Conservation (phyloP, 2,329 filamentous ascomycete genomes). For the Stemphylium vesicarium region DNA sequence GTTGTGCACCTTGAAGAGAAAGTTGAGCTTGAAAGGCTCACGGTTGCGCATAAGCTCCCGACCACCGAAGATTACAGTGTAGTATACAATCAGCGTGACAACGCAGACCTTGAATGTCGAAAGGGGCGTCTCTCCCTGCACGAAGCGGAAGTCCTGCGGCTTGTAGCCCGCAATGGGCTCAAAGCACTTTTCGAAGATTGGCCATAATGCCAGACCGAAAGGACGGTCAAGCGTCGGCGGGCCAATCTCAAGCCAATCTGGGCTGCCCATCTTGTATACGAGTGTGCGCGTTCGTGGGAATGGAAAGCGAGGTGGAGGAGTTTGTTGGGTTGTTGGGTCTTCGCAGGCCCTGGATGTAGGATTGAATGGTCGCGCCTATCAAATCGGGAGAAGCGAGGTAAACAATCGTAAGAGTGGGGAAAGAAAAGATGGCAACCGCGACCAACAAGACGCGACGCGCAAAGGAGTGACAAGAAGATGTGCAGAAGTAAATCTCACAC, state of each 20-base stretch:
- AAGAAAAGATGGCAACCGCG: slow-evolving; percentile 27
- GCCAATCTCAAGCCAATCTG: slow-evolving; percentile 60
- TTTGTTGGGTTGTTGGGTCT: slow-evolving; percentile 7
- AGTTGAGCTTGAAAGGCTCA: slow-evolving; percentile 83
- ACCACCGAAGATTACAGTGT: slow-evolving; percentile 90
- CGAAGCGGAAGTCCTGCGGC: slow-evolving; percentile 84
- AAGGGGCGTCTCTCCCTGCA: slow-evolving; percentile 81
- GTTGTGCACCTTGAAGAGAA: slow-evolving; percentile 95
- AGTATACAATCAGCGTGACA: slow-evolving; percentile 85
- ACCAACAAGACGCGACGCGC: slow-evolving; percentile 18
- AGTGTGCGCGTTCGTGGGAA: not conserved
- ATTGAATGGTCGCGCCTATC: slow-evolving; percentile 17
- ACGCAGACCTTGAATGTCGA: slow-evolving; percentile 85
- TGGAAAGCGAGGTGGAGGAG: not conserved
- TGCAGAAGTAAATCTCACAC: slow-evolving; percentile 28
- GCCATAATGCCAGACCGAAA: slow-evolving; percentile 91
- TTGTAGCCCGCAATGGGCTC: slow-evolving; percentile 79
- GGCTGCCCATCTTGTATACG: slow-evolving; percentile 55
- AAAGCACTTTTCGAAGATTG: slow-evolving; percentile 89
- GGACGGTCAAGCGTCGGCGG: slow-evolving; percentile 86
- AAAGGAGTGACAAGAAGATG: slow-evolving; percentile 46
- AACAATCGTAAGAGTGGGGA: slow-evolving; percentile 19
- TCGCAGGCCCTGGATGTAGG: slow-evolving; percentile 8
- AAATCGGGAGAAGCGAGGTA: slow-evolving; percentile 9
- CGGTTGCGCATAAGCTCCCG: slow-evolving; percentile 90